phyloP scores from a whole-genome alignment of 768 basidiomycete genomes.

The Collybia nuda region DNA sequence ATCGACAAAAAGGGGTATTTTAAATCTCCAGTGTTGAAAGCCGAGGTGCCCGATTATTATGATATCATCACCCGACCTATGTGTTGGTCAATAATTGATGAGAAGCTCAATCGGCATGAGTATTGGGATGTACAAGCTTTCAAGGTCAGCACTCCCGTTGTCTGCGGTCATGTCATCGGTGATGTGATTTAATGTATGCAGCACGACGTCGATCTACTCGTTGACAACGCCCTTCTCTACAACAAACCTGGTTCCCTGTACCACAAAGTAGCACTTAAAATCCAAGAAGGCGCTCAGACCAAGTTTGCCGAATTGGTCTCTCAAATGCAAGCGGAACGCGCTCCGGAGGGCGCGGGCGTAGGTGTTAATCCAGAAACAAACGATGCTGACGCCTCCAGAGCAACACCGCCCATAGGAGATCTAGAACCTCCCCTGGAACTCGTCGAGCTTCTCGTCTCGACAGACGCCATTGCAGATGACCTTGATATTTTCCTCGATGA shows the following conservation, averaged over 20 bases:
- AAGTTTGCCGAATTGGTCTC: not conserved
- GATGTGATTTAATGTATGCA: slow-evolving; percentile 23
- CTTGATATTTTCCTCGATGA: slow-evolving; percentile 54
- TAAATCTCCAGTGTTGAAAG: slow-evolving; percentile 76
- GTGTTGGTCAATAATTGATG: slow-evolving; percentile 83
- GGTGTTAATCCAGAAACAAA: not conserved
- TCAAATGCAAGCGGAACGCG: not conserved
- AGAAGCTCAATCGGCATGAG: slow-evolving; percentile 77
- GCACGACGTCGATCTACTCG: slow-evolving; percentile 82
- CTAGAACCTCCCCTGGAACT: slow-evolving; percentile 68
- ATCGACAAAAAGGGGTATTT: slow-evolving; percentile 76
- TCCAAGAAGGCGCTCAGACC: slow-evolving; percentile 37
- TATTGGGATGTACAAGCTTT: slow-evolving; percentile 81
- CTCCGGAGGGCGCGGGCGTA: not conserved
- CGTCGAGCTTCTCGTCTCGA: slow-evolving; percentile 55
- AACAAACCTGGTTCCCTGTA: slow-evolving; percentile 74
- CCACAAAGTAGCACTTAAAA: slow-evolving; percentile 66
- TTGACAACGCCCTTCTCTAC: slow-evolving; percentile 84
- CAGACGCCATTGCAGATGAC: slow-evolving; percentile 50
- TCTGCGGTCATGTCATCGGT: not conserved
- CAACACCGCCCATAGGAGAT: slow-evolving; percentile 51
- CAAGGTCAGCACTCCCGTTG: slow-evolving; percentile 41
- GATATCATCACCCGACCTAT: slow-evolving; percentile 84
- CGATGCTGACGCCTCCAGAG: not conserved
- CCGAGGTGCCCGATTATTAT: slow-evolving; percentile 88